Conservation (phyloP, 2,329 filamentous ascomycete genomes). For the Graphilbum fragrans region DNA sequence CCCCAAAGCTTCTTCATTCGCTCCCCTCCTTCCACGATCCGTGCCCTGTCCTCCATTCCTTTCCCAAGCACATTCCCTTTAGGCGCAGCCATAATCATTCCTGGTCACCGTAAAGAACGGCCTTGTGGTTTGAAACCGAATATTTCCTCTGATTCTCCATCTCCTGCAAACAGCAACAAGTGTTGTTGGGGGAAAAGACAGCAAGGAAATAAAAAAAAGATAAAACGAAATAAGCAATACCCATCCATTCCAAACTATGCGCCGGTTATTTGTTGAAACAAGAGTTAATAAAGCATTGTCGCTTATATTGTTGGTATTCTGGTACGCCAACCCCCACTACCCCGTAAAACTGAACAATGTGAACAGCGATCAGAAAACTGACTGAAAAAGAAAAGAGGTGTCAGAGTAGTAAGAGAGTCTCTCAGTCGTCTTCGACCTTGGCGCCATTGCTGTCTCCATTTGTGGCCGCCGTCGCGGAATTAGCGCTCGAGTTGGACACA, state of each 20-base stretch:
- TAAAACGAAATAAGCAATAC: not conserved
- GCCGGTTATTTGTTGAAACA: constrained; percentile 1
- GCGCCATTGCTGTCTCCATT: constrained; percentile 3
- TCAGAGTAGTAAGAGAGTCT: too few relatives aligned
- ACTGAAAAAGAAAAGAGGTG: not conserved
- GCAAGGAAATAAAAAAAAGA: not conserved
- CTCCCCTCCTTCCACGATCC: too few relatives aligned
- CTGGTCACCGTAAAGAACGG: too few relatives aligned
- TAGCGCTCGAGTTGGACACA: constrained; percentile 11
- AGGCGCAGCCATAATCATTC: too few relatives aligned
- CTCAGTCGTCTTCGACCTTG: constrained; percentile 5
- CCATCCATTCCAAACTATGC: not conserved
- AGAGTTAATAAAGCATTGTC: not conserved
- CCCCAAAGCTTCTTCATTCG: too few relatives aligned
- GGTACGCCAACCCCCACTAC: not conserved
- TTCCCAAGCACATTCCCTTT: too few relatives aligned
- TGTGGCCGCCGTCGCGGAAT: not conserved
- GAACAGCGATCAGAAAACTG: not conserved
- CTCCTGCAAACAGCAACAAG: too few relatives aligned
- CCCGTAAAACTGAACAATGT: not conserved
- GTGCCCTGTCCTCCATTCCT: not conserved
- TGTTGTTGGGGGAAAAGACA: not conserved
- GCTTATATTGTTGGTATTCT: constrained; percentile 3
- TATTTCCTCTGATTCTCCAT: too few relatives aligned
- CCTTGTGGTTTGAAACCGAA: too few relatives aligned